Conservation (phyloP, 192 early-diverging fungal species). For the Mortierella alpina region DNA sequence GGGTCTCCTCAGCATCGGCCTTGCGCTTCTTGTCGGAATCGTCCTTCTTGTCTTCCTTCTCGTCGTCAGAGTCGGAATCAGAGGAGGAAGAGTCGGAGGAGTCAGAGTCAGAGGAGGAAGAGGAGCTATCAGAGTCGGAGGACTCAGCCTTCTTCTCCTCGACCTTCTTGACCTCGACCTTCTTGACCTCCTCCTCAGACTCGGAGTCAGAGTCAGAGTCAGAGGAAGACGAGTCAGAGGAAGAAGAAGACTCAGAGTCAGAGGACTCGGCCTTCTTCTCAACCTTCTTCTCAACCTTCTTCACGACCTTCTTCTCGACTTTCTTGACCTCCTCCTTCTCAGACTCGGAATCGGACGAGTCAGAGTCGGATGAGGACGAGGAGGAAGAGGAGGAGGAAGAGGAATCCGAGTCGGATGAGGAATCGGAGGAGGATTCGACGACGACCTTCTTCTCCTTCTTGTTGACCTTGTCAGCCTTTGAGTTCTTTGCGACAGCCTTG, state of each 20-base stretch:
- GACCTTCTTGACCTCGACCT: slow-evolving; percentile 30
- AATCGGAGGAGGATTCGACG: slow-evolving; percentile 38
- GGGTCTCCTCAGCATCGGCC: slow-evolving; percentile 55
- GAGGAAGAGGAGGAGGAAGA: slow-evolving; percentile 48
- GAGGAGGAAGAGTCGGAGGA: slow-evolving; percentile 21
- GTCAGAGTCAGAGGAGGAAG: slow-evolving; percentile 6
- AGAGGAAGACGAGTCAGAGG: slow-evolving; percentile 33
- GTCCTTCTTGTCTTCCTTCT: slow-evolving; percentile 56
- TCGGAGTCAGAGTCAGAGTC: slow-evolving; percentile 57
- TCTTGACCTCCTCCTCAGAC: slow-evolving; percentile 31
- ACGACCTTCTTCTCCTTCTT: slow-evolving; percentile 68
- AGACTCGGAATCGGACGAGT: slow-evolving; percentile 43
- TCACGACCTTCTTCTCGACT: slow-evolving; percentile 30
- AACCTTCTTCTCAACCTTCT: slow-evolving; percentile 17
- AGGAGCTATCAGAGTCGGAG: slow-evolving; percentile 27
- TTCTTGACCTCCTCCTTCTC: slow-evolving; percentile 39
- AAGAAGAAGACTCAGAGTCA: slow-evolving; percentile 40
- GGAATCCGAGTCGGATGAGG: slow-evolving; percentile 34
- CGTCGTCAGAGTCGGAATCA: slow-evolving; percentile 52
- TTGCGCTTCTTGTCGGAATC: slow-evolving; percentile 63
- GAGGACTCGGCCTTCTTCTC: slow-evolving; percentile 51
- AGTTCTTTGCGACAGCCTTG: slow-evolving; percentile 51
- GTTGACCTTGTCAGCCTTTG: slow-evolving; percentile 58
- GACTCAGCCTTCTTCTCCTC: slow-evolving; percentile 34
- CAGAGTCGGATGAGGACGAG: slow-evolving; percentile 52